Conservation (phyloP, 2,329 filamentous ascomycete species). For the Fusarium anguioides region DNA sequence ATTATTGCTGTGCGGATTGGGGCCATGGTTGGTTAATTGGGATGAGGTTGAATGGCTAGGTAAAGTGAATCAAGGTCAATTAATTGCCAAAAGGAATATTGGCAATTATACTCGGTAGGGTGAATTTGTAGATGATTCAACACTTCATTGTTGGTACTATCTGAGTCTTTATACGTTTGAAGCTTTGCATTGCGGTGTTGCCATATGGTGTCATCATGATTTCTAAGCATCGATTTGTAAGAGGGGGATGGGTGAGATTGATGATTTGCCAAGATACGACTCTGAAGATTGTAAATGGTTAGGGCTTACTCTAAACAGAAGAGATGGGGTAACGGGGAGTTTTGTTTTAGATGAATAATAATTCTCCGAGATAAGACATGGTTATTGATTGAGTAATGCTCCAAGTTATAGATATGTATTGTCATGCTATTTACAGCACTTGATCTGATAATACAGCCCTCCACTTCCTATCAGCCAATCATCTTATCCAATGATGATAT, state of each 20-base stretch:
- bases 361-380: too few relatives aligned
- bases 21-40: constrained; percentile 48
- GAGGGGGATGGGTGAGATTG: background rate
- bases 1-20: constrained; percentile 68
- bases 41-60: background rate
- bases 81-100: too few relatives aligned
- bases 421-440: background rate
- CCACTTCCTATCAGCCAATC: background rate
- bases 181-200: background rate
- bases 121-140: too few relatives aligned
- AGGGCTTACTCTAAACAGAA: background rate
- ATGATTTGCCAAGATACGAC: background rate
- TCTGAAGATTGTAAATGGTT: background rate
- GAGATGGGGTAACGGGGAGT: too few relatives aligned
- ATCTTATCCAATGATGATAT: constrained; percentile 25
- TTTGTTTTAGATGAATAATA: too few relatives aligned
- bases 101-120: too few relatives aligned
- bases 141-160: too few relatives aligned
- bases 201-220: constrained; percentile 6
- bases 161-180: background rate
- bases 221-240: constrained; percentile 27
- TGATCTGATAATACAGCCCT: background rate
- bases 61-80: too few relatives aligned
- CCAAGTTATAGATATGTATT: background rate
- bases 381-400: too few relatives aligned